Evolutionary conservation across 305 asterid species (phyloP), one percentile per base, ranked within the genome.

Genomic region (Plantago coronopus): DNA sequence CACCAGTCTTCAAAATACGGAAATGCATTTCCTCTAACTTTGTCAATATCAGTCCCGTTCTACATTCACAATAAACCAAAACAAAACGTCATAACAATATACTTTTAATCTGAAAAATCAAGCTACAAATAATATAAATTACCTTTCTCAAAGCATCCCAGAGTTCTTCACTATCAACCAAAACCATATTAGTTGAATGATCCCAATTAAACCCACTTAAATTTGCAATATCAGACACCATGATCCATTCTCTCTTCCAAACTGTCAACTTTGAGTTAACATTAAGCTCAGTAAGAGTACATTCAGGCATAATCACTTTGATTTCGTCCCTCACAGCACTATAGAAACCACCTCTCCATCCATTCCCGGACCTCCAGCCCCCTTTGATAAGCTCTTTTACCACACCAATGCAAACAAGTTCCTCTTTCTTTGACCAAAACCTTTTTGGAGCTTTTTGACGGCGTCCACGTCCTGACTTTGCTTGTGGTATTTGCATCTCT

Each of bases 291-390:
- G 1, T 11, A 17, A 17, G 17, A 7, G 51, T 17, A 47, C 51
- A 47, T n/a, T 20, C 22, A 2, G 51, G 51, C 17, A 47, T 47
- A 3, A 47, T 1, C 6, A 8, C 17, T 47, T 47, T 47, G 20
- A 47, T 47, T 20, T 47, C 51, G 7, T 47, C 51, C 19, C 17
- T 20, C 17, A 47, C 51, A n/a, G 17, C 19, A n/a, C 21, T 20
- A 4, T n/a, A 47, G 22, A 47, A 47, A 47, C 51, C 19, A n/a
- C 51, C 21, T 47, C 19, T 47, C 51, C 22, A 47, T 47, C 51
- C 51, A 47, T 47, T 47, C 19, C 51, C 22, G 31, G 31, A n/a
- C 2, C 12, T 2, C 22, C 12, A 47, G 17, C 12, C 51, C 51
- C 19, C 19, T n/a, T 47, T 47, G 51, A 47, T 20, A 12, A 47